Evolutionary conservation across 345 rosid genomes (phyloP).

Genomic region (Arabis hirsuta): DNA sequence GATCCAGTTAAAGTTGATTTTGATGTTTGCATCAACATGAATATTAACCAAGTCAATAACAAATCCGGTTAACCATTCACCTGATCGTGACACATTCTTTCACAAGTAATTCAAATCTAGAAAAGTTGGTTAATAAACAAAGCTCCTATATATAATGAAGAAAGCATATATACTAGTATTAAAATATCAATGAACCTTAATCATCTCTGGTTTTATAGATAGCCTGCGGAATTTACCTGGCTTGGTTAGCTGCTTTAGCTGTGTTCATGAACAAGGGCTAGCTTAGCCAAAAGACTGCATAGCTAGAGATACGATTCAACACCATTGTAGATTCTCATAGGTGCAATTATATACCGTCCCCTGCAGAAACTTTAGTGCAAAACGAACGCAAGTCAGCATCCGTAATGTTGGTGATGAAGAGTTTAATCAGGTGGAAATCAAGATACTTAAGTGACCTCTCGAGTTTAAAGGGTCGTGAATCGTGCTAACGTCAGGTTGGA

Average conservation of each 20-base stretch:
- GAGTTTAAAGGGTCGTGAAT: slow-evolving; percentile 55
- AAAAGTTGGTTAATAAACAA: background rate
- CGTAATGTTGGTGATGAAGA: background rate
- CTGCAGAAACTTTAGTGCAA: slow-evolving; percentile 45
- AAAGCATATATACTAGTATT: background rate
- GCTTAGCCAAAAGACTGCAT: slow-evolving; percentile 70
- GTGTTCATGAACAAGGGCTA: slow-evolving; percentile 53
- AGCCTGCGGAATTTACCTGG: background rate
- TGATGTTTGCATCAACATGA: slow-evolving; percentile 4
- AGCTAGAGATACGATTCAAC: slow-evolving; percentile 83
- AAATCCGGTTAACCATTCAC: slow-evolving; percentile 7
- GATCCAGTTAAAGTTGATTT: slow-evolving; percentile 15
- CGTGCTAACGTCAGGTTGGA: too few relatives aligned
- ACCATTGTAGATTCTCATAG: slow-evolving; percentile 78
- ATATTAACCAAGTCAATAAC: background rate
- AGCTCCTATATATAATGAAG: background rate
- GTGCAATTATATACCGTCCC: slow-evolving; percentile 68
- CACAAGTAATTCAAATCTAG: background rate
- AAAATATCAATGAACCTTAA: background rate
- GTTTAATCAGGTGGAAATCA: background rate
- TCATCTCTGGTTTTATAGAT: background rate
- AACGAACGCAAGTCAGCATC: background rate
- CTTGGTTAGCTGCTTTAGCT: slow-evolving; percentile 58
- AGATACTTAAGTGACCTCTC: slow-evolving; percentile 60
- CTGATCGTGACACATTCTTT: slow-evolving; percentile 7